phyloP scores from a whole-genome alignment of 1,284 basidiomycete genomes.

The Bjerkandera adusta region DNA sequence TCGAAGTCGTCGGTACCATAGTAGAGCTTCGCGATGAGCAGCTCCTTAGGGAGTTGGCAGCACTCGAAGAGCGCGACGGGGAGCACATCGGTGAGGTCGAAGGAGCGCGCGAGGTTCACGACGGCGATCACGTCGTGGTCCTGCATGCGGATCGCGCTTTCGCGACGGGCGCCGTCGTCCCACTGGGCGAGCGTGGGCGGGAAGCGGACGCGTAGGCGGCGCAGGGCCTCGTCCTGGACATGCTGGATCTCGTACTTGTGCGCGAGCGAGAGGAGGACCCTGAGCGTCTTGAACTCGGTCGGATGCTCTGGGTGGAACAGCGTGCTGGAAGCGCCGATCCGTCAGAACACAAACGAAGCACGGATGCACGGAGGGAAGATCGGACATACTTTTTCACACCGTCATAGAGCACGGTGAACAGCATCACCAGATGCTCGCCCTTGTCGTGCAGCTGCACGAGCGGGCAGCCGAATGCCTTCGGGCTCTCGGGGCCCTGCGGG shows the following conservation, averaged over 20 bases:
- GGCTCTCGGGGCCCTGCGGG: not conserved
- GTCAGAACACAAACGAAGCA: not conserved
- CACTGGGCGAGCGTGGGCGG: conserved; percentile 3
- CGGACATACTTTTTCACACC: not conserved
- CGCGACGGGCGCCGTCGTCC: not conserved
- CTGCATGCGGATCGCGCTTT: not conserved
- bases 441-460: not conserved
- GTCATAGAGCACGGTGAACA: not conserved
- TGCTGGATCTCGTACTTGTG: conserved; percentile 12
- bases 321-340: not conserved
- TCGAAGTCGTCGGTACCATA: conserved; percentile 1
- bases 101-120: conserved; percentile 13
- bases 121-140: conserved; percentile 9
- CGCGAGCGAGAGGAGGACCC: conserved; percentile 7
- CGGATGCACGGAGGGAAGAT: not conserved
- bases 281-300: not conserved
- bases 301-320: not conserved
- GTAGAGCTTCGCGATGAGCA: not conserved
- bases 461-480: not conserved
- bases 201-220: conserved; percentile 4
- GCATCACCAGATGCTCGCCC: too few relatives aligned
- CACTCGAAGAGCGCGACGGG: conserved; percentile 15
- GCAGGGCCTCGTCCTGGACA: conserved; percentile 8
- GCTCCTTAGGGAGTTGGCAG: conserved; percentile 2
- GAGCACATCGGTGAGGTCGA: conserved; percentile 9